A percentile compares a stretch with the other conserved stretches of the same genome.
Conservation (phyloP, 768 basidiomycete genomes). For the Panus rudis region DNA sequence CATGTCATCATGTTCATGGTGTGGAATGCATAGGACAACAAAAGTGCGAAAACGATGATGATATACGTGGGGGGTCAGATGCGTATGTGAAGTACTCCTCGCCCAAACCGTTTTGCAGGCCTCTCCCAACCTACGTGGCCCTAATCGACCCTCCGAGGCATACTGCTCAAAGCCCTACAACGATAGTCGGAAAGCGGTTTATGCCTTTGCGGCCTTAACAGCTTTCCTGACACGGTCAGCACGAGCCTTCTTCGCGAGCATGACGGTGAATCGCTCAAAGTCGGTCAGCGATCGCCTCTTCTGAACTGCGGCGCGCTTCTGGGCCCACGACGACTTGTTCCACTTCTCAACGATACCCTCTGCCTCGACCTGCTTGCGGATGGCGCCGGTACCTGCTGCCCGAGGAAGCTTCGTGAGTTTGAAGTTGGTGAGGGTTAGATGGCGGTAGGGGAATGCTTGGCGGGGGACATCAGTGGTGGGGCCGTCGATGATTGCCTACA, state of each 20-base stretch:
- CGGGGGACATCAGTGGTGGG: constrained; percentile 88
- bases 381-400: constrained; percentile 69
- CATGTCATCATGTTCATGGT: neutral
- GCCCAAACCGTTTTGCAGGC: neutral
- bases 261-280: constrained; percentile 86
- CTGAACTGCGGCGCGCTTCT: constrained; percentile 71
- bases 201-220: constrained; percentile 53
- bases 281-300: constrained; percentile 76
- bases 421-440: constrained; percentile 86
- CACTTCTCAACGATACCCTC: constrained; percentile 82
- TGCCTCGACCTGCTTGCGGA: constrained; percentile 86
- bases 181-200: constrained; percentile 7
- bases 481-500: constrained; percentile 91
- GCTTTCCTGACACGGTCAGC: constrained; percentile 72
- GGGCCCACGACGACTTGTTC: constrained; percentile 83
- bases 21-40: neutral
- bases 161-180: neutral
- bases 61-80: neutral
- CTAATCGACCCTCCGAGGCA: too few relatives aligned
- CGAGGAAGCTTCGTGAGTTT: constrained; percentile 80
- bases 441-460: constrained; percentile 86
- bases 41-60: neutral
- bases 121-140: too few relatives aligned
- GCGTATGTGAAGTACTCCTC: neutral
- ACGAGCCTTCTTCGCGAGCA: constrained; percentile 85